Percentiles rank a stretch among this genome's conserved stretches.
Evolutionary conservation across 768 basidiomycete genomes (phyloP).

Genomic region (Termitomyces bulborhizus): DNA sequence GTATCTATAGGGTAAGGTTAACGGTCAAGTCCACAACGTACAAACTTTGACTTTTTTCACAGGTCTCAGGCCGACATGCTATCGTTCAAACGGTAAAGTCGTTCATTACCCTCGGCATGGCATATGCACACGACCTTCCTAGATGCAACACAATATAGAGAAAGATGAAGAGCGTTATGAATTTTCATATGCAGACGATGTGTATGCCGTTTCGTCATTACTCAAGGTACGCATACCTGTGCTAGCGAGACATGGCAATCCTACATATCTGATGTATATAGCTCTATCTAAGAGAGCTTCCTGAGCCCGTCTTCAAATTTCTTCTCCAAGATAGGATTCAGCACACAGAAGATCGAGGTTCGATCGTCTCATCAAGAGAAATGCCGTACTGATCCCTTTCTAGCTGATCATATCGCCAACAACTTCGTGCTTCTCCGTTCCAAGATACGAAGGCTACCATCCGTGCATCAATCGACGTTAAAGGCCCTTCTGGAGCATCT

Average conservation of each 20-base stretch:
- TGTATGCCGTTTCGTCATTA: conserved; percentile 78
- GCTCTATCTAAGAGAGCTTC: conserved; percentile 81
- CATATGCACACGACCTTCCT: not conserved
- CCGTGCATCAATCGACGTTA: conserved; percentile 81
- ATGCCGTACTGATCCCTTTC: not conserved
- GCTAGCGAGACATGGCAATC: not conserved
- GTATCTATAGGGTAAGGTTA: conserved; percentile 65
- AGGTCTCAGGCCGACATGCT: conserved; percentile 85
- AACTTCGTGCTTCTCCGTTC: conserved; percentile 76
- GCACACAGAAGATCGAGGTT: conserved; percentile 73
- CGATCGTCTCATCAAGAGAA: conserved; percentile 4
- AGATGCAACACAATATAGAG: conserved; percentile 87
- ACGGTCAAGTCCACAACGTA: not conserved
- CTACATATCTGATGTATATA: conserved; percentile 17
- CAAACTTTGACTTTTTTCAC: not conserved
- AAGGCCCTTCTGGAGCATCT: conserved; percentile 81
- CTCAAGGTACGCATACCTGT: conserved; percentile 55
- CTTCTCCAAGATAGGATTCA: conserved; percentile 76
- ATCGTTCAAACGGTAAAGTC: conserved; percentile 68
- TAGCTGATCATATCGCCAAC: conserved; percentile 67
- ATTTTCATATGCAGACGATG: conserved; percentile 68
- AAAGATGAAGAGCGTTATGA: conserved; percentile 71
- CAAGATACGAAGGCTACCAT: conserved; percentile 78
- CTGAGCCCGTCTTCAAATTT: conserved; percentile 85
- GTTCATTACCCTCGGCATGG: not conserved